Base-by-base conservation (phyloP, 1,284 basidiomycete genomes). In the Acaromyces ingoldii region DNA sequence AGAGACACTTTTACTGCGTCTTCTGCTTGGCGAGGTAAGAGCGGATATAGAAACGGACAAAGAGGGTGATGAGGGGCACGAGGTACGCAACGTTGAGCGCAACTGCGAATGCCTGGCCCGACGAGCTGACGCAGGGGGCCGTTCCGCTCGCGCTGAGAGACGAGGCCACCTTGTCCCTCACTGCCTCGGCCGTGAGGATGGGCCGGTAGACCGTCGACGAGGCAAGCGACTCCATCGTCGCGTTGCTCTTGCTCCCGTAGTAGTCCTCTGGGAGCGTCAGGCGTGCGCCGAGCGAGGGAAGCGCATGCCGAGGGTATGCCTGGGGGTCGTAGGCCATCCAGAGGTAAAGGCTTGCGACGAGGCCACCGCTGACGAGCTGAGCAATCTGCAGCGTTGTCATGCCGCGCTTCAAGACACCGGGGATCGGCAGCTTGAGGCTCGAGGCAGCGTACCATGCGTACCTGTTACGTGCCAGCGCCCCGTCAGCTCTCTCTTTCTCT, bases 381-480 rank as follows among this genome's bases (percentile, higher is more conserved):
- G 66, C 60, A 39, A 70, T 70, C 53, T 70, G 67, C 31, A 68
- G 63, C 6, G 64, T 70, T 7, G 67, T 70, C 55, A 70, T 62
- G 31, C 50, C 53, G 21, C 63, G 57, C 62, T 76, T 76, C 41
- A 76, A 57, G 17, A 70, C 62, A 3, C 53, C 57, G 25, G 74
- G 72, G 54, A 74, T 70, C 17, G 69, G 74, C 6, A 76, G 56
- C 49, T 63, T 63, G 30, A 76, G 28, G 10, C 65, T 58, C 22
- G 72, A 62, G 49, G 66, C 57, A 29, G 68, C 63, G 60, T 76
- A 76, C 62, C 67, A 76, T 9, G 58, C 61, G 67, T 72, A 73
- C n/a, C 66, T n/a, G n/a, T n/a, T n/a, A n/a, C n/a, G n/a, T n/a
- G n/a, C n/a, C n/a, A n/a, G n/a, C n/a, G n/a, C n/a, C n/a, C n/a